Evolutionary conservation across 2,329 filamentous ascomycete genomes (phyloP).

Genomic region (Phyllosticta ampelicida): DNA sequence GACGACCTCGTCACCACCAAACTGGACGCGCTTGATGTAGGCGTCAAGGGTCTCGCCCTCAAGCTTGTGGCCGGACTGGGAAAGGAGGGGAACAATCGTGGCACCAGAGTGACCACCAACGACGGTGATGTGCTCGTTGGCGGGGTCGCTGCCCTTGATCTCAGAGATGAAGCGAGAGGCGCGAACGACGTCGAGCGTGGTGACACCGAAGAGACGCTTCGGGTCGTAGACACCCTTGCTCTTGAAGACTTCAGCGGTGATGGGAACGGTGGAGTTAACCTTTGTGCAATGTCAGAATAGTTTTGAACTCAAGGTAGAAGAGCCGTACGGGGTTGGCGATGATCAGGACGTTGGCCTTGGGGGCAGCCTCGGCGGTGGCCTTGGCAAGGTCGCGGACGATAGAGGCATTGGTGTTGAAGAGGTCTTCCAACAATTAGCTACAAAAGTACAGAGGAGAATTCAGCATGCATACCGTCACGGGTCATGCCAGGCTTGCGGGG

Average conservation of each 20-base stretch:
- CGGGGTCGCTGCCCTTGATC: conserved; percentile 82
- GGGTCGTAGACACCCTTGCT: conserved; percentile 92
- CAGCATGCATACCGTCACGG: conserved; percentile 60
- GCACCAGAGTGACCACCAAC: conserved; percentile 95
- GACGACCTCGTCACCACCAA: conserved; percentile 98
- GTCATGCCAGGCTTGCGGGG: conserved; percentile 99
- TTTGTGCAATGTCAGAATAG: conserved; percentile 19
- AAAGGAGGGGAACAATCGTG: conserved; percentile 96
- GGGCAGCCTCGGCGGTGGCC: conserved; percentile 77
- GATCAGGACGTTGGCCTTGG: conserved; percentile 90
- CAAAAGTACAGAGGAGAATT: neutral
- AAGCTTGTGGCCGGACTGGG: conserved; percentile 84
- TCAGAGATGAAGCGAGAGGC: conserved; percentile 96
- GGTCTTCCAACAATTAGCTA: conserved; percentile 43
- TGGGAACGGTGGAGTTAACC: conserved; percentile 98
- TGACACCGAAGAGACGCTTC: conserved; percentile 98
- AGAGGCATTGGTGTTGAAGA: conserved; percentile 99
- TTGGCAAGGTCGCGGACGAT: conserved; percentile 98
- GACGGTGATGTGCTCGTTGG: conserved; percentile 88
- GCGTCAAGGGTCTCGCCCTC: conserved; percentile 60
- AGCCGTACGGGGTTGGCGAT: conserved; percentile 81
- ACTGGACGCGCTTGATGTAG: conserved; percentile 92
- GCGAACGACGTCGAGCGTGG: conserved; percentile 96
- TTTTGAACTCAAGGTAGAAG: neutral
- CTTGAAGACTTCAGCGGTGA: conserved; percentile 96